Evolutionary conservation across 106 monocot genomes (phyloP), one percentile per base, ranked within the genome.

Genomic region (Apostasia shenzhenica): DNA sequence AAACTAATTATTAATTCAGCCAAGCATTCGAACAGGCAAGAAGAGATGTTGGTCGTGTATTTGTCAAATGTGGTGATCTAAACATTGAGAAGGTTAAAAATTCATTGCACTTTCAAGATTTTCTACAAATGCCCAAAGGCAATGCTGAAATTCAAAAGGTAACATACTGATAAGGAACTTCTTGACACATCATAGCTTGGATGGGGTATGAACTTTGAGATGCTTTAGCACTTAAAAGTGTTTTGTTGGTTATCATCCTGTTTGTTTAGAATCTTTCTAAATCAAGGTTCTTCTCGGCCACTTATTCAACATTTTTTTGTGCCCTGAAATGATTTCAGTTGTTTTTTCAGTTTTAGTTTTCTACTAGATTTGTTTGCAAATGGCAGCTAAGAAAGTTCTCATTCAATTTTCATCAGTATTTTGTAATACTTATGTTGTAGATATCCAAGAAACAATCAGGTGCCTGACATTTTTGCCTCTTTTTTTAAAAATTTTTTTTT

Each of bases 21-120:
- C 68, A 77, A 77, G 95, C 82, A 56, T 99, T 92, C 79, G 82
- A 87, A 61, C 84, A 83, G 47, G 89, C 92, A 55, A 76, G 67
- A 72, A 89, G 70, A 78, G 87, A 90, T 70, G 75, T 70, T 38
- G 79, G 83, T 8, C 48, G 61, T 61, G 67, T 99, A 63, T 97
- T 99, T 78, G 77, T 61, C n/a, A 81, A 72, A 67, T 75, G 68
- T 71, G 92, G 83, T 26, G 82, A 82, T 47, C 38, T 72, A 63
- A 78, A 85, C 61, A 61, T 87, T 12, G 89, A 89, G 76, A 92
- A 87, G 81, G 77, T 92, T 59, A 84, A 81, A 72, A 68, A 72
- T 26, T 97, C 89, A 3, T 76, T 86, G 67, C 77, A 75, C 69
- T 97, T 89, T 46, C 83, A 45, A 49, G 73, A 76, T 67, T 67